Percentiles rank a stretch among this genome's conserved stretches.
Evolutionary conservation across 345 rosid species (phyloP).

Genomic region (Arabidopsis arenosa): DNA sequence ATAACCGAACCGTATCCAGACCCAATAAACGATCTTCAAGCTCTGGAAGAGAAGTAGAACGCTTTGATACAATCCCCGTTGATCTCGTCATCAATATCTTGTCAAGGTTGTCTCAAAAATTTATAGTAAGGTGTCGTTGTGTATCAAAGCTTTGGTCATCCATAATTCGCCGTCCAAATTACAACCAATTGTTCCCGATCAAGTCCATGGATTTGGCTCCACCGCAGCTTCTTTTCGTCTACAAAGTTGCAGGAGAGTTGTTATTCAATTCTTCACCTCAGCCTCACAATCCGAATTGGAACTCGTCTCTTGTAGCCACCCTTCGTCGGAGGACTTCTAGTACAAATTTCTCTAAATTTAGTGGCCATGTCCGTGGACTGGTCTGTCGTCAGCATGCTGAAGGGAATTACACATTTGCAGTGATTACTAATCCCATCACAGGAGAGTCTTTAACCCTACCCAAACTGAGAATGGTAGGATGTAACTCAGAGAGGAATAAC

Average conservation of each 20-base stretch:
- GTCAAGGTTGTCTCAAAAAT: background rate
- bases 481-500: too few species aligned
- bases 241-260: background rate
- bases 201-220: background rate
- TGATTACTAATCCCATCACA: conserved; percentile 19
- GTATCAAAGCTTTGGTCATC: conserved; percentile 31
- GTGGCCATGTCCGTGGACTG: background rate
- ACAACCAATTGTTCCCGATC: conserved; percentile 9
- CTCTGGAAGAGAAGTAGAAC: too few species aligned
- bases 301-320: background rate
- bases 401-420: background rate
- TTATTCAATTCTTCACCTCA: conserved; percentile 9
- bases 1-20: background rate
- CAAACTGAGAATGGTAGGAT: background rate
- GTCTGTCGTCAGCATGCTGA: background rate
- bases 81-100: conserved; percentile 3
- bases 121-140: background rate
- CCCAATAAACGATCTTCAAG: background rate
- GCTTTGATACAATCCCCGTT: background rate
- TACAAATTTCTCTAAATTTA: background rate
- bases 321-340: background rate
- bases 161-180: background rate
- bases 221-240: background rate
- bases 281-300: background rate
- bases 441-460: conserved; percentile 2